Conservation (phyloP, 257 asterid species). For the Euphrasia confusa region DNA sequence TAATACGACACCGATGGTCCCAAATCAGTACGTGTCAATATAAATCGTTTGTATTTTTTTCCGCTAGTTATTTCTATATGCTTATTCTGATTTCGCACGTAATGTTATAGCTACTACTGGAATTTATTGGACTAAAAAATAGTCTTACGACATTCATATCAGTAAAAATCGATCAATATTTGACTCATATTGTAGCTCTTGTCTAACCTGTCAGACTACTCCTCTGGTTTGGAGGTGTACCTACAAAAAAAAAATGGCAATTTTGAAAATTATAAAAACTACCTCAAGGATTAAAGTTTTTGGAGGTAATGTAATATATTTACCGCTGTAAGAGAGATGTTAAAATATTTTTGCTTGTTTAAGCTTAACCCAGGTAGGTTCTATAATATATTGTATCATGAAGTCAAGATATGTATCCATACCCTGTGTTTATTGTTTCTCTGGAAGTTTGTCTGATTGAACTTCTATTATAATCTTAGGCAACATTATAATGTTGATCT, state of each 20-base stretch:
- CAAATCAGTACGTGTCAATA: slow-evolving; percentile 41
- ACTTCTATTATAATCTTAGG: slow-evolving; percentile 34
- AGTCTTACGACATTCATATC: neutral
- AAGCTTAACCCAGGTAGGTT: no score
- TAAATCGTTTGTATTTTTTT: slow-evolving; percentile 16
- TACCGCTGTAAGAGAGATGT: no score
- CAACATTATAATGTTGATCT: slow-evolving; percentile 51
- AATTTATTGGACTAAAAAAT: neutral
- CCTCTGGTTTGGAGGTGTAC: no score
- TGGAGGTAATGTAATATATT: no score
- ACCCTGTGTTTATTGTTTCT: slow-evolving; percentile 11
- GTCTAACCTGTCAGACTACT: neutral
- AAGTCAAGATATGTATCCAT: neutral
- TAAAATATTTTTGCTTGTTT: neutral
- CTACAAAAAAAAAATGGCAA: no score
- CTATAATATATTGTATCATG: neutral
- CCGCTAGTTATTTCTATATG: neutral
- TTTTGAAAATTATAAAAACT: no score
- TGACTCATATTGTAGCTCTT: neutral
- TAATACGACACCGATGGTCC: slow-evolving; percentile 37
- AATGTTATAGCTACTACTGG: neutral
- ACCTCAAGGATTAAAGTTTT: no score
- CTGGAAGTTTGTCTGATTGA: slow-evolving; percentile 20
- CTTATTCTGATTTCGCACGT: neutral
- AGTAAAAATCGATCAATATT: neutral